These are phyloP conservation scores for Lathyrus tuberosus DNA, from an alignment of 306 rosid genomes.

Conservation along the genomic window DNA sequence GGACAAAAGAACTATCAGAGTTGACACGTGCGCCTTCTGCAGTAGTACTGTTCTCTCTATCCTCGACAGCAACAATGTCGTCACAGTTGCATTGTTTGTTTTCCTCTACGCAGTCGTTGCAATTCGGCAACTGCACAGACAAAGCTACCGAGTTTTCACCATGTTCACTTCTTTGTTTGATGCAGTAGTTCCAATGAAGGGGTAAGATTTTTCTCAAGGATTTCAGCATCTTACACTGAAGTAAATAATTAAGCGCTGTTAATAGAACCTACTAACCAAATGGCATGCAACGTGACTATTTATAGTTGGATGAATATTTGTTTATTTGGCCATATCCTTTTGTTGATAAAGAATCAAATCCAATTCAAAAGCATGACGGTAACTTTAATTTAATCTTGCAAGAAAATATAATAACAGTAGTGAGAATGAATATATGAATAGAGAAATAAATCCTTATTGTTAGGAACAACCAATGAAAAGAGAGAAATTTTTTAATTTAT, in stretches of 20 bases:
- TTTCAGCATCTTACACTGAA: conserved; percentile 41
- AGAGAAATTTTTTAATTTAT: no score
- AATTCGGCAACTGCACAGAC: conserved; percentile 13
- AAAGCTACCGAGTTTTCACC: background rate
- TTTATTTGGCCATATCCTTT: conserved; percentile 7
- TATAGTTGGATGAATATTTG: conserved; percentile 29
- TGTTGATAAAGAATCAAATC: conserved; percentile 16
- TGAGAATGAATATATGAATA: background rate
- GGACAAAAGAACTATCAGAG: conserved; percentile 52
- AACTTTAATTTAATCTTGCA: conserved; percentile 9
- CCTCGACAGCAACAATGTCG: conserved; percentile 25
- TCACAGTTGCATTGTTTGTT: conserved; percentile 46
- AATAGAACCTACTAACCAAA: conserved; percentile 19
- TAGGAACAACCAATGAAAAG: no score
- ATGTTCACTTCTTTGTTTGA: conserved; percentile 32
- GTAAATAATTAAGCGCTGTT: background rate
- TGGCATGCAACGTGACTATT: conserved; percentile 25
- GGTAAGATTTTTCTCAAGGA: conserved; percentile 17
- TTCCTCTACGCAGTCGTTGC: conserved; percentile 59
- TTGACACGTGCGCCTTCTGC: conserved; percentile 10
- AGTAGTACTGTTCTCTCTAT: background rate
- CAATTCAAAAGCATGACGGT: background rate
- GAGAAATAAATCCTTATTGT: no score
- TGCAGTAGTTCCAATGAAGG: background rate
- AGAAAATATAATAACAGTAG: background rate